Conservation (phyloP, 1,284 basidiomycete species). For the Rhodofomes roseus region DNA sequence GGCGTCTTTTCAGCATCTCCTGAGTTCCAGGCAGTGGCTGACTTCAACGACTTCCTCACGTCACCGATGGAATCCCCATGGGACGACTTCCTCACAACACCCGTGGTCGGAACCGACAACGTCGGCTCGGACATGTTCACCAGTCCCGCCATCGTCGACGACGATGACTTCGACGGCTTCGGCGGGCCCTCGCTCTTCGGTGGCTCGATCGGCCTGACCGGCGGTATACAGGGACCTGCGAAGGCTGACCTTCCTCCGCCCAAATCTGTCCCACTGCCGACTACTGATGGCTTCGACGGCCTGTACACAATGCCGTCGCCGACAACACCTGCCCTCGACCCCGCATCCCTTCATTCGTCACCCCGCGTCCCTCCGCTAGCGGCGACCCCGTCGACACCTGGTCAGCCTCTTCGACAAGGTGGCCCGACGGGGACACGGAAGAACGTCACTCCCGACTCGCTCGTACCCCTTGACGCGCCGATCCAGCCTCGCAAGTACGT, state of each 20-base stretch:
- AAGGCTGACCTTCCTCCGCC: conserved; percentile 15
- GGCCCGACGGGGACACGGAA: conserved; percentile 41
- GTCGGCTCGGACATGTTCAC: conserved; percentile 29
- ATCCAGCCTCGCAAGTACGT: conserved; percentile 46
- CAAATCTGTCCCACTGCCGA: conserved; percentile 11
- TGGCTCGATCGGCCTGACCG: conserved; percentile 16
- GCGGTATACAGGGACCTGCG: conserved; percentile 11
- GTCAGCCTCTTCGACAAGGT: conserved; percentile 37
- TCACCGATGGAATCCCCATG: conserved; percentile 51
- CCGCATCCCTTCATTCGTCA: conserved; percentile 34
- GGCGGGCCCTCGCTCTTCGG: conserved; percentile 26
- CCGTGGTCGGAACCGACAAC: conserved; percentile 36
- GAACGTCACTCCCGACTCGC: conserved; percentile 38
- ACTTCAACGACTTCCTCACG: conserved; percentile 38
- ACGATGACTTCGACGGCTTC: conserved; percentile 33
- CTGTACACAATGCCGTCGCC: conserved; percentile 45
- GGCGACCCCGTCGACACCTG: conserved; percentile 27
- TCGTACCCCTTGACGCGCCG: conserved; percentile 44
- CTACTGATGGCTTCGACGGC: conserved; percentile 29
- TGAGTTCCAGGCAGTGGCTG: conserved; percentile 30
- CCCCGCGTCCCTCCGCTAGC: conserved; percentile 24
- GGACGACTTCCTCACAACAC: conserved; percentile 57
- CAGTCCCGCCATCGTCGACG: conserved; percentile 38
- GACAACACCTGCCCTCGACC: conserved; percentile 39
- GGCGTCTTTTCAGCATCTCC: conserved; percentile 29